Conservation (phyloP, 2,329 filamentous ascomycete species). For the Exophiala sp. region DNA sequence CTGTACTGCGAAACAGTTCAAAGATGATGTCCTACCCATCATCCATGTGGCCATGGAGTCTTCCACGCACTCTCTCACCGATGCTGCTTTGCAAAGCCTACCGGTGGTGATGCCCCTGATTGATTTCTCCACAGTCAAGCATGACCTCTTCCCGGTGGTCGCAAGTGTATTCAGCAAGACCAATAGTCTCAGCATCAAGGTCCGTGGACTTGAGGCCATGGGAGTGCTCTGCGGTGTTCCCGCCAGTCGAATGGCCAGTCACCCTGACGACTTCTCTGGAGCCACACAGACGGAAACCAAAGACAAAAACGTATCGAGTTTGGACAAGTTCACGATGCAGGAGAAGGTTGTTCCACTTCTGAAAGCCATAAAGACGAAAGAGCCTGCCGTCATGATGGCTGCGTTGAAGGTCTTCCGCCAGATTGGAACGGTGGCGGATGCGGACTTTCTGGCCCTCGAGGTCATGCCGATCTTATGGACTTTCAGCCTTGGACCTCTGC, state of each 20-base stretch:
- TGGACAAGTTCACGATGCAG: slow-evolving; percentile 98
- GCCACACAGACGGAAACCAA: slow-evolving; percentile 45
- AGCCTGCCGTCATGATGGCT: slow-evolving; percentile 95
- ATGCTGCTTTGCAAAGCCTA: slow-evolving; percentile 73
- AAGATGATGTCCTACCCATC: slow-evolving; percentile 88
- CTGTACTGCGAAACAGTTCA: slow-evolving; percentile 85
- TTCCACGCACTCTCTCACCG: slow-evolving; percentile 79
- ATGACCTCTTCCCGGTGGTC: slow-evolving; percentile 90
- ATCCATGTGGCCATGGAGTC: slow-evolving; percentile 79
- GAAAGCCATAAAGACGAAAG: slow-evolving; percentile 92
- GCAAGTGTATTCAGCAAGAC: slow-evolving; percentile 87
- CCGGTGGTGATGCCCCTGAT: slow-evolving; percentile 77
- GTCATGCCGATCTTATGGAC: slow-evolving; percentile 83
- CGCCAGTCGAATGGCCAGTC: slow-evolving; percentile 61
- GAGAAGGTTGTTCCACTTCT: slow-evolving; percentile 91
- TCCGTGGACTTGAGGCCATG: slow-evolving; percentile 84
- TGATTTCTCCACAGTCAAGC: slow-evolving; percentile 95
- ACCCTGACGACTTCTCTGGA: slow-evolving; percentile 69
- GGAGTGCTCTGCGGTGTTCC: slow-evolving; percentile 80
- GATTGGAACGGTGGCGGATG: slow-evolving; percentile 73
- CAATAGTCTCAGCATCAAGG: slow-evolving; percentile 88
- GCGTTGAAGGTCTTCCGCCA: slow-evolving; percentile 77
- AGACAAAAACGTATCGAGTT: slow-evolving; percentile 61
- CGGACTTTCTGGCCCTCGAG: slow-evolving; percentile 87
- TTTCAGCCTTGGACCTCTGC: slow-evolving; percentile 82